phyloP scores from a whole-genome alignment of 257 asterid genomes.

The Przewalskia tangutica region DNA sequence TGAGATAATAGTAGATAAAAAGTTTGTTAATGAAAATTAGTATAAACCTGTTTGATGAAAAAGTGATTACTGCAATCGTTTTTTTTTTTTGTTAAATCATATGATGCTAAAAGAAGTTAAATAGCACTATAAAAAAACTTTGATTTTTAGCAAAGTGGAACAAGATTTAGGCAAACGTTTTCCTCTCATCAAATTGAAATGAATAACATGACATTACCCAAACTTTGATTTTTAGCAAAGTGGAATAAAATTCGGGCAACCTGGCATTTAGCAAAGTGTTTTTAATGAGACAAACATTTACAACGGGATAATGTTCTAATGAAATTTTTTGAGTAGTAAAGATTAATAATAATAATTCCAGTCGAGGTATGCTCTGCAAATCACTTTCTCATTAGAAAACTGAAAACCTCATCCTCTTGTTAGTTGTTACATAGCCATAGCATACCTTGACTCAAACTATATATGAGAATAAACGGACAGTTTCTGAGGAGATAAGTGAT shows the following conservation, averaged over 20 bases:
- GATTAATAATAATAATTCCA: neutral
- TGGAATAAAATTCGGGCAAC: neutral
- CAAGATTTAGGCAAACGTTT: too few species aligned
- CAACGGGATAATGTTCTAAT: neutral
- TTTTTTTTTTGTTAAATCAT: too few species aligned
- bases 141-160: too few species aligned
- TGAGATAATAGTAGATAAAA: neutral
- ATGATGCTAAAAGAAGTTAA: neutral
- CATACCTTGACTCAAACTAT: neutral
- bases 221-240: neutral
- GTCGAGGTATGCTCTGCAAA: too few species aligned
- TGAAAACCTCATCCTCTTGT: neutral
- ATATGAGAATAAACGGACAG: neutral
- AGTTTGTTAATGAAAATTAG: neutral
- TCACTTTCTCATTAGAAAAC: neutral
- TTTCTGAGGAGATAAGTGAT: neutral
- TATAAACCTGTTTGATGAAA: neutral
- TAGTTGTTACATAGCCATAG: neutral
- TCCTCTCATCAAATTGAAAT: too few species aligned
- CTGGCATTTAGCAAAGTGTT: too few species aligned
- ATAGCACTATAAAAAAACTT: neutral
- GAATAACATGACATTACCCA: too few species aligned
- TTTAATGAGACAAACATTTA: too few species aligned
- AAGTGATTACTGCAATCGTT: neutral
- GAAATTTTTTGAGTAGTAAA: neutral